Evolutionary conservation across 2,329 filamentous ascomycete species (phyloP).

Genomic region (Fusarium nisikadoi): DNA sequence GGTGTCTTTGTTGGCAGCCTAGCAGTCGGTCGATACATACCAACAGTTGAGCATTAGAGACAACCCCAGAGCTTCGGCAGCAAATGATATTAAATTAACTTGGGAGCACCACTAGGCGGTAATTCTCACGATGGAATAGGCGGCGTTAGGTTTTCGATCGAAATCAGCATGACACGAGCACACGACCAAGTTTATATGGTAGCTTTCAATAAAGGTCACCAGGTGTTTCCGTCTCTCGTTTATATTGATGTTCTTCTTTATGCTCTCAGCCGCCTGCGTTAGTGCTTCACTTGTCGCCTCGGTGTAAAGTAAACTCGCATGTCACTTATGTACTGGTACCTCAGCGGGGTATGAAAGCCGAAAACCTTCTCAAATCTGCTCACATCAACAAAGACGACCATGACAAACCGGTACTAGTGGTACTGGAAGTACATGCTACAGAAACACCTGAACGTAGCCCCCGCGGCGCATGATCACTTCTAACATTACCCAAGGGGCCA

Average conservation of each 20-base stretch:
- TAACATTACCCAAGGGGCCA: background rate
- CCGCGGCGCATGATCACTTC: too few relatives aligned
- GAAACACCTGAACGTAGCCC: background rate
- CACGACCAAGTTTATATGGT: background rate
- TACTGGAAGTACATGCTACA: background rate
- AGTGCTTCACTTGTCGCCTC: background rate
- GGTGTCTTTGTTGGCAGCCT: slow-evolving; percentile 90
- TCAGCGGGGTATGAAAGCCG: slow-evolving; percentile 25
- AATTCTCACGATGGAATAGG: background rate
- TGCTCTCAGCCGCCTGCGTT: background rate
- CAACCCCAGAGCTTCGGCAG: background rate
- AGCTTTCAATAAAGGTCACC: background rate
- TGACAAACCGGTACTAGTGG: slow-evolving; percentile 18
- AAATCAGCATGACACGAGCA: background rate
- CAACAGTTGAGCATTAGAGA: slow-evolving; percentile 58
- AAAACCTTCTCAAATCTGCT: slow-evolving; percentile 66
- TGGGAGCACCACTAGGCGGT: background rate
- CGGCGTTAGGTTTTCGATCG: background rate
- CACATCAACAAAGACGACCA: slow-evolving; percentile 42
- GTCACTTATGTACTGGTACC: slow-evolving; percentile 52
- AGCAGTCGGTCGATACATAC: slow-evolving; percentile 75
- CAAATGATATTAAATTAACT: background rate
- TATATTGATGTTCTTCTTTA: background rate
- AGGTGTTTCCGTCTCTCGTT: background rate
- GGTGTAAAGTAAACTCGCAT: slow-evolving; percentile 1